A percentile compares a stretch with the other conserved stretches of the same genome.
Conservation (phyloP, 352 stramenopile species). For the Pythium grandisporangium region DNA sequence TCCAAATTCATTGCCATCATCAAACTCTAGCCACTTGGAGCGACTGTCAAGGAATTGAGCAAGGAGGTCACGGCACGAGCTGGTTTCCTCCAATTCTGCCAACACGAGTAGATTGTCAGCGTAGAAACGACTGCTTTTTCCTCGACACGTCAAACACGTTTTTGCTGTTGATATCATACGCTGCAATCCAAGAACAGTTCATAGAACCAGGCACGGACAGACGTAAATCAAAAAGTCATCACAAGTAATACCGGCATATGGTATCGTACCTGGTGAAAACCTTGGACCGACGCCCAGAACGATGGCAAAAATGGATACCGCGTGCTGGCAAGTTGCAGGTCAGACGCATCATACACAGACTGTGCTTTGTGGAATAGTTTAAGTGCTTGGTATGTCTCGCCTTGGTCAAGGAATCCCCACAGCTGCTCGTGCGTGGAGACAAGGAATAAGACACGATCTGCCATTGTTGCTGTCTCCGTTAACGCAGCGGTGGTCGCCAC, state of each 20-base stretch:
- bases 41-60: constrained; percentile 37
- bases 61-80: constrained; percentile 25
- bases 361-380: constrained; percentile 33
- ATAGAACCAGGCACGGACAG: too few relatives aligned
- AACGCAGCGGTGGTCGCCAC: constrained; percentile 1
- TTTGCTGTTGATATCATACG: constrained; percentile 35
- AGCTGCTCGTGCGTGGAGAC: constrained; percentile 52
- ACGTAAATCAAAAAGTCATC: too few relatives aligned
- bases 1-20: too few relatives aligned
- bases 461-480: constrained; percentile 1
- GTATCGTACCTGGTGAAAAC: constrained; percentile 42
- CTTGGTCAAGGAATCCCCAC: constrained; percentile 59
- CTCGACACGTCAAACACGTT: constrained; percentile 39
- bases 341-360: constrained; percentile 13
- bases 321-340: constrained; percentile 6
- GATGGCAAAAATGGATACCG: constrained; percentile 57
- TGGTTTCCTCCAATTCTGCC: constrained; percentile 19
- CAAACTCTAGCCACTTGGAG: constrained; percentile 35
- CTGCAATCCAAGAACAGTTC: constrained; percentile 16
- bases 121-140: constrained; percentile 50
- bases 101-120: constrained; percentile 50
- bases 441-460: constrained; percentile 39
- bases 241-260: too few relatives aligned
- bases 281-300: constrained; percentile 57
- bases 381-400: constrained; percentile 42